phyloP scores from a whole-genome alignment of 2,329 filamentous ascomycete species.

The Plenodomus lindquistii region DNA sequence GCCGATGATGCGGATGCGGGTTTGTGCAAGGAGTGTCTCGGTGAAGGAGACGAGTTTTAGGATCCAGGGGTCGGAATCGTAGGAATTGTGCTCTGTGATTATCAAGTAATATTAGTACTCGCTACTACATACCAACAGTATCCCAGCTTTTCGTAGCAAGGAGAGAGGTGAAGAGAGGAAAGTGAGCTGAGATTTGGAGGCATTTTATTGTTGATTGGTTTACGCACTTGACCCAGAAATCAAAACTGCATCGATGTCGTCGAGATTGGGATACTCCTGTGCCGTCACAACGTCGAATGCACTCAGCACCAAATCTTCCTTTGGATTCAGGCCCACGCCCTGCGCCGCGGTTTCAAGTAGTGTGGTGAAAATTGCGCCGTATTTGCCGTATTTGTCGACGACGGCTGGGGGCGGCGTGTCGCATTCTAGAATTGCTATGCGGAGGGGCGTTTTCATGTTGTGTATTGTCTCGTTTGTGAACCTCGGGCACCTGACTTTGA shows the following conservation, averaged over 20 bases:
- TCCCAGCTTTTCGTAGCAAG: no score
- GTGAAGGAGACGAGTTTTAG: constrained; percentile 71
- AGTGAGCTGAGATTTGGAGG: no score
- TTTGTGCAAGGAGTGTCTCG: constrained; percentile 61
- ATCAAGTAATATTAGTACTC: constrained; percentile 16
- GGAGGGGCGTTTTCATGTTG: constrained; percentile 54
- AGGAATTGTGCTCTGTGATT: constrained; percentile 67
- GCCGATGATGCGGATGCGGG: constrained; percentile 71
- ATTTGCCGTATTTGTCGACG: constrained; percentile 68
- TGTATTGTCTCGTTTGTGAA: neutral
- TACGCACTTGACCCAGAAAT: constrained; percentile 70
- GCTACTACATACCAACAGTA: no score
- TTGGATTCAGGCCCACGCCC: constrained; percentile 47
- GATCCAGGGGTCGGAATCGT: constrained; percentile 77
- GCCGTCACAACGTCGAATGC: constrained; percentile 72
- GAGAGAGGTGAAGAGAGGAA: no score
- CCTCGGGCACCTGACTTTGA: no score
- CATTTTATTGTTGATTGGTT: neutral
- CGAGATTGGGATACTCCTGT: constrained; percentile 71
- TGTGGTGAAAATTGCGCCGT: constrained; percentile 65
- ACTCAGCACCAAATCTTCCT: constrained; percentile 59
- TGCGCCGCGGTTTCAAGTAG: constrained; percentile 57
- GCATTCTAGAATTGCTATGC: constrained; percentile 86
- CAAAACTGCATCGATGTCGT: constrained; percentile 78
- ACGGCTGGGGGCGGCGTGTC: constrained; percentile 73